A percentile compares a stretch with the other conserved stretches of the same genome.
Conservation (phyloP, 208 protist species). For the Leishmania lainsoni region DNA sequence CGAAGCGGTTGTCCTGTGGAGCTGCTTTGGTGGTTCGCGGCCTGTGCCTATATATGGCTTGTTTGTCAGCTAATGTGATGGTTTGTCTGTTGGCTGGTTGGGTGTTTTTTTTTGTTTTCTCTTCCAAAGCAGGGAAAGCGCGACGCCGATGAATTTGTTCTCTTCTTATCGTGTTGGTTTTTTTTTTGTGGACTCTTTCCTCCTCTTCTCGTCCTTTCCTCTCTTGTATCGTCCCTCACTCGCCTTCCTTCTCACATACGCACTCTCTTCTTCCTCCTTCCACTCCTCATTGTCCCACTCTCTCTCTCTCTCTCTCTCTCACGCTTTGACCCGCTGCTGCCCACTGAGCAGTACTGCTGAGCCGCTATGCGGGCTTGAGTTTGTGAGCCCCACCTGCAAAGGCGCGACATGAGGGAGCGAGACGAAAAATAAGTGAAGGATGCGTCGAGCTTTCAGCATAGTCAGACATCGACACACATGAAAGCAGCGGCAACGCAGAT, state of each 20-base stretch:
- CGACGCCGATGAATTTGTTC: neutral
- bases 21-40: slow-evolving; percentile 13
- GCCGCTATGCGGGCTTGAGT: neutral
- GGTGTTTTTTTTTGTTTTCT: no score
- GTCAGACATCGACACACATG: neutral
- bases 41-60: no score
- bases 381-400: neutral
- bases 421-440: neutral
- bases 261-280: neutral
- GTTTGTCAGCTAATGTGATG: no score
- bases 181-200: neutral
- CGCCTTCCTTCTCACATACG: neutral
- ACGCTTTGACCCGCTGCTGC: neutral
- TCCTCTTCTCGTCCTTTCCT: neutral
- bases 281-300: no score
- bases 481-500: neutral
- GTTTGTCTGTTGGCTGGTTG: neutral
- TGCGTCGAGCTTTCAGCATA: neutral
- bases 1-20: neutral
- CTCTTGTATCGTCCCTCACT: neutral
- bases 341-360: neutral
- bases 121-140: neutral
- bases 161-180: slow-evolving; percentile 1
- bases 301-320: neutral
- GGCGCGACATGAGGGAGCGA: neutral